Conservation (phyloP, 202 grass and related monocot genomes). For the Bolboschoenoplectus hybrid region DNA sequence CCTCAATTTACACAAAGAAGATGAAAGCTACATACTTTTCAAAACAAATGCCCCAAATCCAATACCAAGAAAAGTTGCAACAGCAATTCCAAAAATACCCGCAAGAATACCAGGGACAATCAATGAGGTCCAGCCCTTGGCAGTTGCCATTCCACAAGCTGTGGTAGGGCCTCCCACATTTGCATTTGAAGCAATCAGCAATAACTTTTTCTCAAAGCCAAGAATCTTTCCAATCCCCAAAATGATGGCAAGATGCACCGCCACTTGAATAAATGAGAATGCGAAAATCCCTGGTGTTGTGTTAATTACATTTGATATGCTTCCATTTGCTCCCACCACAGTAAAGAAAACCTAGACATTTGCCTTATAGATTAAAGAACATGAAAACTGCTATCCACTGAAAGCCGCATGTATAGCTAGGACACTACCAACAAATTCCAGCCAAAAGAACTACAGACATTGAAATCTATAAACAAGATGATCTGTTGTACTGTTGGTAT, state of each 20-base stretch:
- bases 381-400: background rate
- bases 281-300: constrained; percentile 70
- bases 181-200: constrained; percentile 84
- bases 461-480: background rate
- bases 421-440: background rate
- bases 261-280: constrained; percentile 70
- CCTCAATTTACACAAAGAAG: constrained; percentile 7
- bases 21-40: constrained; percentile 45
- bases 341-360: constrained; percentile 63
- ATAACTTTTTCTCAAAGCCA: constrained; percentile 56
- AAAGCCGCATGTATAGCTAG: background rate
- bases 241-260: constrained; percentile 68
- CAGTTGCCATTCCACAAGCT: constrained; percentile 77
- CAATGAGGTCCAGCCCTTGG: constrained; percentile 81
- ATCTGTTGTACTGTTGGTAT: background rate
- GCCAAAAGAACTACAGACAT: background rate
- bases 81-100: constrained; percentile 80
- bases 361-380: background rate
- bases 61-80: constrained; percentile 76
- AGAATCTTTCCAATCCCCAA: constrained; percentile 53
- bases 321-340: constrained; percentile 83
- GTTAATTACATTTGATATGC: constrained; percentile 71
- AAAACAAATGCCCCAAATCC: constrained; percentile 74
- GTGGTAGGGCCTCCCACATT: constrained; percentile 80
- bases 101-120: constrained; percentile 70